phyloP scores from a whole-genome alignment of 1,284 basidiomycete species.

The Marasmius sp. region DNA sequence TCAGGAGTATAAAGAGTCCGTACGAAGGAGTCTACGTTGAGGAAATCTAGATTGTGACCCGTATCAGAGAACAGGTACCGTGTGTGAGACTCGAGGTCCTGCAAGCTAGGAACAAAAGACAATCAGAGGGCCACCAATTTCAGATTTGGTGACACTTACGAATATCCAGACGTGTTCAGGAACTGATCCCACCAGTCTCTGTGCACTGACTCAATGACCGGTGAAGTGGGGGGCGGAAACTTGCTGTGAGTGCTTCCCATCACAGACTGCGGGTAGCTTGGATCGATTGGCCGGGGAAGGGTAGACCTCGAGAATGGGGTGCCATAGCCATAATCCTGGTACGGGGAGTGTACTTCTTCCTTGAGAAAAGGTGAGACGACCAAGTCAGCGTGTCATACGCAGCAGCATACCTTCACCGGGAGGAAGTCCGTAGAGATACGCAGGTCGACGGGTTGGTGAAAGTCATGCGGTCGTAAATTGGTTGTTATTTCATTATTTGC shows the following conservation, averaged over 20 bases:
- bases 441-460: no score
- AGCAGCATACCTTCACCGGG: conserved; percentile 25
- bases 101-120: conserved; percentile 34
- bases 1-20: conserved; percentile 51
- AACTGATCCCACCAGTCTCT: conserved; percentile 68
- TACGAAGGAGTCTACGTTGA: conserved; percentile 56
- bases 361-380: conserved; percentile 2
- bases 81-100: conserved; percentile 54
- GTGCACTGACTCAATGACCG: conserved; percentile 44
- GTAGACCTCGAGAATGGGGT: conserved; percentile 33
- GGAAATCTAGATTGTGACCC: conserved; percentile 63
- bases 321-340: conserved; percentile 16
- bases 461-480: no score
- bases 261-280: conserved; percentile 30
- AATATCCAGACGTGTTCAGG: conserved; percentile 41
- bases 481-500: no score
- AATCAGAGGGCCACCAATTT: neutral
- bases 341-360: conserved; percentile 1
- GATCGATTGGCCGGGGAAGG: conserved; percentile 35
- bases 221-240: conserved; percentile 35
- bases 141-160: conserved; percentile 25
- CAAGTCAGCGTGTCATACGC: neutral
- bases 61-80: conserved; percentile 50
- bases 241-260: conserved; percentile 29
- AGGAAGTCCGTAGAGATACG: conserved; percentile 12